phyloP scores from a whole-genome alignment of 2,329 filamentous ascomycete species.

The Pseudogymnoascus sp. region DNA sequence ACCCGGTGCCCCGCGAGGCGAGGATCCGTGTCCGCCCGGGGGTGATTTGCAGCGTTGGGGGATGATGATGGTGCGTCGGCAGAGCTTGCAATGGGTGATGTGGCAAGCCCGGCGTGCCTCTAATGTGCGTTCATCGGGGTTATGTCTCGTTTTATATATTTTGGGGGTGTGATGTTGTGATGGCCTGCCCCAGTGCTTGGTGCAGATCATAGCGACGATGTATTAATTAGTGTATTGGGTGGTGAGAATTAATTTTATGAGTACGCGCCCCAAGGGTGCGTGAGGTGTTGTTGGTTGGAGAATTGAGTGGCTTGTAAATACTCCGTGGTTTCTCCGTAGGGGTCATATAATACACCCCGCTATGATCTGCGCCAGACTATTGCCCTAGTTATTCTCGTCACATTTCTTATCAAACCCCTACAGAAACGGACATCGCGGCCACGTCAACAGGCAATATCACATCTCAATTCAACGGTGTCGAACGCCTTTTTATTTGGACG shows the following conservation, averaged over 20 bases:
- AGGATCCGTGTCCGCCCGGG: neutral
- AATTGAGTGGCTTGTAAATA: neutral
- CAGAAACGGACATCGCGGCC: neutral
- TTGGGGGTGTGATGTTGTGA: neutral
- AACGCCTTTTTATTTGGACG: neutral
- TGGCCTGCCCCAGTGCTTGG: too few relatives aligned
- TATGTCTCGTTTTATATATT: neutral
- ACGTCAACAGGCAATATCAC: neutral
- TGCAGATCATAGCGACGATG: too few relatives aligned
- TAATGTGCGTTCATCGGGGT: neutral
- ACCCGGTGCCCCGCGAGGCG: neutral
- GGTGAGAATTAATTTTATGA: neutral
- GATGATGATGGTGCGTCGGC: neutral
- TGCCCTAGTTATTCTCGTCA: neutral
- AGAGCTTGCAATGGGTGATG: neutral
- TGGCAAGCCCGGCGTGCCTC: neutral
- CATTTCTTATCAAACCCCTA: neutral
- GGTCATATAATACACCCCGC: neutral
- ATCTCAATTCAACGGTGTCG: neutral
- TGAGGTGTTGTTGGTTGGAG: neutral
- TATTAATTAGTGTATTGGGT: neutral
- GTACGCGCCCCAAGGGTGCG: neutral
- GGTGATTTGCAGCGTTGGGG: neutral
- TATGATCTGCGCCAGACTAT: neutral
- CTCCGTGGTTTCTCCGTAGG: neutral